Base-by-base conservation (phyloP, 306 rosid genomes). In the Purshia tridentata region DNA sequence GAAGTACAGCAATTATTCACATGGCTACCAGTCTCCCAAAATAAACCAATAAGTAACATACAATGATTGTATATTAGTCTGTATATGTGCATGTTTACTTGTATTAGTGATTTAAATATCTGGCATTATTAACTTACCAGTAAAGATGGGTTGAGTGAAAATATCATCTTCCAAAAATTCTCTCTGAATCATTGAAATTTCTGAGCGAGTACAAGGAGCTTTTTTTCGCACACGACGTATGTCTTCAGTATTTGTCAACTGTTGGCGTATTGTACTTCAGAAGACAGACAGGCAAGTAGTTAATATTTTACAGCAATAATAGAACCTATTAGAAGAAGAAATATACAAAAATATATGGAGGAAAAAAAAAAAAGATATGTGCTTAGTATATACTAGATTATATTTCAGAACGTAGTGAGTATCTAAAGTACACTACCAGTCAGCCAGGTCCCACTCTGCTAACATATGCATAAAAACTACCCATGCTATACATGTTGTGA, bases 221-320 rank as follows among this genome's bases (percentile, higher is more conserved):
- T 95, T 95, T 82, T 86, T 95, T 42, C 99, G 84, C 13, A 83
- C 62, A 35, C 99, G 98, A 12, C 99, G 98, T 76, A 95, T 95
- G 78, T 88, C 98, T 84, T 90, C 98, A 53, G 98, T 92, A 80
- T 75, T 90, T 45, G 92, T 92, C 83, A 95, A 80, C 79, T 95
- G 99, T 65, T 84, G 91, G 52, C 99, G 96, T 73, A 95, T 95
- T 67, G 84, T 86, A 81, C 99, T 95, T 77, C 77, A 88, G 57
- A 84, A 62, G 8, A 81, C 42, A 23, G 69, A 64, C 65, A 79
- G 63, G 74, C 46, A 69, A 65, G 76, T 23, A 15, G 47, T 71
- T 56, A 63, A 54, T 3, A 4, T 37, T 70, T 53, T 18, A 62
- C 10, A 16, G 51, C 22, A 37, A 72, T 10, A 47, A 1, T 23